These are phyloP conservation scores for Linaria vulgaris DNA, from an alignment of 257 asterid species.

Conservation along the genomic window DNA sequence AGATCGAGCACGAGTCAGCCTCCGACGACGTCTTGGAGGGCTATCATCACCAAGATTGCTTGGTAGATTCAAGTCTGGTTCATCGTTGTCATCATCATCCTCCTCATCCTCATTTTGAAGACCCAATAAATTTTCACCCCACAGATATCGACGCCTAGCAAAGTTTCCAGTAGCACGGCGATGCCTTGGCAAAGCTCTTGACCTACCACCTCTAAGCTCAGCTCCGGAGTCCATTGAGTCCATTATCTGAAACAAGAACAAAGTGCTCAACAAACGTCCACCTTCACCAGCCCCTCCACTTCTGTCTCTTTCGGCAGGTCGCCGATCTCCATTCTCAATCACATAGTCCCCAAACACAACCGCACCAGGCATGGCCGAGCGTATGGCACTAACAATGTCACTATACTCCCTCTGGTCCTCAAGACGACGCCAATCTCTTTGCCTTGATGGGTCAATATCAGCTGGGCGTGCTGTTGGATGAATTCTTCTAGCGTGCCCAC, in stretches of 20 bases:
- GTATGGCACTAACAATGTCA: slow-evolving; percentile 77
- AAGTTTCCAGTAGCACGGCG: slow-evolving; percentile 50
- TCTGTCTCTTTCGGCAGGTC: slow-evolving; percentile 29
- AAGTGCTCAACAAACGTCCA: slow-evolving; percentile 65
- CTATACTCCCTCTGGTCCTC: slow-evolving; percentile 75
- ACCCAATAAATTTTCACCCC: slow-evolving; percentile 81
- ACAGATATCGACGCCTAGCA: slow-evolving; percentile 64
- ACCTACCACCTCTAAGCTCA: slow-evolving; percentile 55
- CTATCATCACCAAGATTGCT: slow-evolving; percentile 43
- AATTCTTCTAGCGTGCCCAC: slow-evolving; percentile 78
- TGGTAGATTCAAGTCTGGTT: slow-evolving; percentile 30
- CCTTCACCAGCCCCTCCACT: slow-evolving; percentile 42
- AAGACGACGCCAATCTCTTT: slow-evolving; percentile 75
- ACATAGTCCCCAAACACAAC: slow-evolving; percentile 82
- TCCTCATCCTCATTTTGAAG: slow-evolving; percentile 41
- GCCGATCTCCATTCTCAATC: slow-evolving; percentile 60
- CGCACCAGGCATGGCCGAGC: slow-evolving; percentile 87
- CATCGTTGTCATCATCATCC: slow-evolving; percentile 31
- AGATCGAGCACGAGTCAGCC: slow-evolving; percentile 50
- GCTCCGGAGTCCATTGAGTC: slow-evolving; percentile 61
- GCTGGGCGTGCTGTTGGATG: slow-evolving; percentile 86
- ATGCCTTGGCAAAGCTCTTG: slow-evolving; percentile 64
- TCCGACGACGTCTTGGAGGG: slow-evolving; percentile 49
- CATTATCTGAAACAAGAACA: slow-evolving; percentile 82
- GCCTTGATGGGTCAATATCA: slow-evolving; percentile 75